Percentiles rank a stretch among this genome's conserved stretches.
phyloP scores from a whole-genome alignment of 768 basidiomycete genomes.

The Tulasnella sp. region DNA sequence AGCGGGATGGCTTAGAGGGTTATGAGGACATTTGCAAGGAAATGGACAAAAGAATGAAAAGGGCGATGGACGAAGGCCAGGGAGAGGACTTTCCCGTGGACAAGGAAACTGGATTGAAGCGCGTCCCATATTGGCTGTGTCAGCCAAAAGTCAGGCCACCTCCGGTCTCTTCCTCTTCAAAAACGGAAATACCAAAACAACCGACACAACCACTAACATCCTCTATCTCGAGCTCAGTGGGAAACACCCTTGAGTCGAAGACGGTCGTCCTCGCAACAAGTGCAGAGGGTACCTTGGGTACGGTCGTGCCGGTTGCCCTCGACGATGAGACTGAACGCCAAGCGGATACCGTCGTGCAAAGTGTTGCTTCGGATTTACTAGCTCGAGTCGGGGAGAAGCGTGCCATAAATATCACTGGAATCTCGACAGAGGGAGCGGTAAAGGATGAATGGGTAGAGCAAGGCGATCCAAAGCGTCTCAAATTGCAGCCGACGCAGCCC shows the following conservation, averaged over 20 bases:
- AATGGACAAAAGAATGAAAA: conserved; percentile 56
- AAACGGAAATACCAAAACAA: not conserved
- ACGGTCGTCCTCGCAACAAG: not conserved
- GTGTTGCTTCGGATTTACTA: not conserved
- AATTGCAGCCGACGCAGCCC: not conserved
- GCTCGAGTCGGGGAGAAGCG: not conserved
- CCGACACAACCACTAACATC: not conserved
- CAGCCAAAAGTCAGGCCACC: conserved; percentile 66
- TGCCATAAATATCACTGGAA: not conserved
- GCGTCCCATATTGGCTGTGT: conserved; percentile 64
- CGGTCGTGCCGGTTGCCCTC: not conserved
- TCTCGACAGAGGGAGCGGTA: not conserved
- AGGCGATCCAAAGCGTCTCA: not conserved
- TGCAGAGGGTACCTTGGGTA: not conserved
- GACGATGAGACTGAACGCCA: not conserved
- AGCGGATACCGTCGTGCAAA: not conserved
- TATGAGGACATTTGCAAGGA: conserved; percentile 57
- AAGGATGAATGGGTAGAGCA: not conserved
- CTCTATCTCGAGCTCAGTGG: not conserved
- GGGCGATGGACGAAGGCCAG: conserved; percentile 38
- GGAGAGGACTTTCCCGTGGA: conserved; percentile 38
- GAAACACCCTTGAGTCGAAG: not conserved
- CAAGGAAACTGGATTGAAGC: conserved; percentile 48
- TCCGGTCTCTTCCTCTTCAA: not conserved
- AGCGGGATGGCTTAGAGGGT: conserved; percentile 35